These are phyloP conservation scores for Hypoxylon sp. DNA, from an alignment of 2,329 filamentous ascomycete genomes.

Conservation along the genomic window DNA sequence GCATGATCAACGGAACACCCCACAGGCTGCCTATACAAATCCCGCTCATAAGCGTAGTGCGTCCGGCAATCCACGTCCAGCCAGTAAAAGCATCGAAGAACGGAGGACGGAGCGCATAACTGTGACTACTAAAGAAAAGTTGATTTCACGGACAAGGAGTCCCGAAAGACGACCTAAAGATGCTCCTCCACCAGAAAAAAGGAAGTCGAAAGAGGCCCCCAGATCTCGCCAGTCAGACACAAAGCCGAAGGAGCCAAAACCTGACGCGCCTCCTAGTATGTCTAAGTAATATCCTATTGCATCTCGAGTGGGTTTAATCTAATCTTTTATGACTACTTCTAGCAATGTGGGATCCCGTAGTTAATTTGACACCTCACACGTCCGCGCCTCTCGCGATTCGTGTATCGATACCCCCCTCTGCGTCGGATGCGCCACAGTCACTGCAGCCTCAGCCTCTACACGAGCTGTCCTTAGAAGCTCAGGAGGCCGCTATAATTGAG, in stretches of 20 bases:
- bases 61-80: conserved; percentile 70
- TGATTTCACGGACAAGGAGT: conserved; percentile 72
- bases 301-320: conserved; percentile 37
- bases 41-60: conserved; percentile 70
- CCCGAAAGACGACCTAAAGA: conserved; percentile 63
- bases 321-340: conserved; percentile 48
- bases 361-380: conserved; percentile 77
- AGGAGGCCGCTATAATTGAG: conserved; percentile 90
- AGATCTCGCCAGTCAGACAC: conserved; percentile 63
- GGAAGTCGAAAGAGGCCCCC: conserved; percentile 58
- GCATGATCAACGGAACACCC: conserved; percentile 57
- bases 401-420: conserved; percentile 77
- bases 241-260: conserved; percentile 61
- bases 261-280: conserved; percentile 67
- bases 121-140: conserved; percentile 74
- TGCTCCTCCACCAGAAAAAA: conserved; percentile 53
- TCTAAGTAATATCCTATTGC: conserved; percentile 22
- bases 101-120: conserved; percentile 70
- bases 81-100: conserved; percentile 66
- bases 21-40: conserved; percentile 56
- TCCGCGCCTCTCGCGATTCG: conserved; percentile 66
- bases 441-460: conserved; percentile 78
- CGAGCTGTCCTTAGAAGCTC: conserved; percentile 81
- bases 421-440: conserved; percentile 78
- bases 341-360: conserved; percentile 84